Evolutionary conservation across 2,329 filamentous ascomycete genomes (phyloP), one percentile per base, ranked within the genome.

Genomic region (Alternaria novae-zelandiae): DNA sequence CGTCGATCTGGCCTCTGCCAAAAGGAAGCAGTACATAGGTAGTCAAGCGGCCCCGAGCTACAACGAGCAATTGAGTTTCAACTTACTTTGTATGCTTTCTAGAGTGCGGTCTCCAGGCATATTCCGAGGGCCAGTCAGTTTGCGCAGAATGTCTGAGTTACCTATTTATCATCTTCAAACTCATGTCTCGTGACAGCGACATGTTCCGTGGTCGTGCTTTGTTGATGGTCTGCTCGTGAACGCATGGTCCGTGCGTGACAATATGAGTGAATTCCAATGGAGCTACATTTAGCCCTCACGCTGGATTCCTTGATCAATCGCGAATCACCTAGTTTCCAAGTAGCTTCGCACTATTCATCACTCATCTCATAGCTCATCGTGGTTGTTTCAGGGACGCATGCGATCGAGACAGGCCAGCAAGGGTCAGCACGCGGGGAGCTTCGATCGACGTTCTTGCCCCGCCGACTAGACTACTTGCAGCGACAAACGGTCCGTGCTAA

Each of bases 371-470:
- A 23, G 25, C 12, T 11, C 15, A 13, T 9, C 20, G 11, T 28
- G 13, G 25, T 20, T 25, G 56, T 45, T 63, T 67, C 64, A 71
- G 69, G 69, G 57, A 67, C 67, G 49, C 10, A 21, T 59, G 55
- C 55, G 46, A 53, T 46, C 57, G 54, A 60, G 62, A 17, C 53
- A 54, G 63, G 57, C 41, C 57, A 63, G 61, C 67, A 64, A 65
- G 65, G 65, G 53, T 57, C 54, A 50, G 21, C 25, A 30, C 53
- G 50, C 49, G 62, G 65, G 51, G 54, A 63, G 63, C 28, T 64
- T 51, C 49, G 56, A 65, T 69, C 61, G 57, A 55, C 64, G 61
- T 64, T 64, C 45, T 50, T 47, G 67, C 68, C 66, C 71, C 71
- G 66, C 70, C 66, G 64, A 55, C 64, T 58, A 63, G 53, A 44